Evolutionary conservation across 139 green algal species (phyloP).

Genomic region (Micromonas pusilla): DNA sequence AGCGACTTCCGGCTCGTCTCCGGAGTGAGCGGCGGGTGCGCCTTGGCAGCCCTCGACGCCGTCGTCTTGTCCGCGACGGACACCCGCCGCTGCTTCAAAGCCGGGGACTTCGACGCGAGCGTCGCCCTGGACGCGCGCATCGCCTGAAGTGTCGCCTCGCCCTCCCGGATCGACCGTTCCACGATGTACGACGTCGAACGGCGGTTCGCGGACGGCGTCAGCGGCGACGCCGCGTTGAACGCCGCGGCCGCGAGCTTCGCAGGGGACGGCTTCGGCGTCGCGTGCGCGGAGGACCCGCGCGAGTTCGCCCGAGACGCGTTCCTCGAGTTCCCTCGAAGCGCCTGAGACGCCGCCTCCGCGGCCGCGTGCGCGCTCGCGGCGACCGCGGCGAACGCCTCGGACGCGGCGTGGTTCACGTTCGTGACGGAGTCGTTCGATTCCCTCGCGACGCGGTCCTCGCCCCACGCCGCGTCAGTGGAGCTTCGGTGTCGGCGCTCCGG

Average conservation of each 20-base stretch:
- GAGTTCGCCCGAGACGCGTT: too few relatives aligned
- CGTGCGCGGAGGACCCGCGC: background rate
- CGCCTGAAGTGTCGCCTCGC: background rate
- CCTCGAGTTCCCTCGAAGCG: too few relatives aligned
- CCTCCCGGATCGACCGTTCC: background rate
- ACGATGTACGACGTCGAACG: background rate
- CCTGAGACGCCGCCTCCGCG: background rate
- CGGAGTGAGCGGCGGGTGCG: too few relatives aligned
- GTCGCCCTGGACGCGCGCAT: background rate
- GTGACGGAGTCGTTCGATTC: too few relatives aligned
- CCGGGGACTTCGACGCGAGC: too few relatives aligned
- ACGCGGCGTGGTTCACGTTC: background rate
- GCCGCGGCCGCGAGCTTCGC: background rate
- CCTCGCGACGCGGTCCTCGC: too few relatives aligned
- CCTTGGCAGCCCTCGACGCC: too few relatives aligned
- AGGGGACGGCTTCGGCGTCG: background rate
- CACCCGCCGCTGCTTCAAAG: too few relatives aligned
- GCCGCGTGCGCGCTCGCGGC: background rate
- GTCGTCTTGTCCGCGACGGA: too few relatives aligned
- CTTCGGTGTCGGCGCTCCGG: too few relatives aligned
- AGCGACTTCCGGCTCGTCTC: too few relatives aligned
- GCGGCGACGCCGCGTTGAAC: background rate
- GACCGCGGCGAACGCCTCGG: background rate
- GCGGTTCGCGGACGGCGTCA: background rate
- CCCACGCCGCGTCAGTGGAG: too few relatives aligned